Percentiles rank a stretch among this genome's conserved stretches.
Conservation (phyloP, 2,329 filamentous ascomycete genomes). For the Aspergillus sojae region DNA sequence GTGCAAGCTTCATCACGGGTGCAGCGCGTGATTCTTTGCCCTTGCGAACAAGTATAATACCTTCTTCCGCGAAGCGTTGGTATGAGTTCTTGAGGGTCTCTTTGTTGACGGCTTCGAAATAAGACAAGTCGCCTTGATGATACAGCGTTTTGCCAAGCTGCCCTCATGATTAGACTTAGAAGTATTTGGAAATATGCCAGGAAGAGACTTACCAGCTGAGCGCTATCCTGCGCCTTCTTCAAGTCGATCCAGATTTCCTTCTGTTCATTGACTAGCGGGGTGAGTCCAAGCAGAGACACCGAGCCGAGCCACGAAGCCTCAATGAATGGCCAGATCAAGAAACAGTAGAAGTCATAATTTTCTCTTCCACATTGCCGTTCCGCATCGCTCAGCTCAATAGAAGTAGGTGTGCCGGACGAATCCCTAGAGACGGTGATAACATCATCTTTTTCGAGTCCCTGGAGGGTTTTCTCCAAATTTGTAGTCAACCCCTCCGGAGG, state of each 20-base stretch:
- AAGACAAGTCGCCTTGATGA: slow-evolving; percentile 93
- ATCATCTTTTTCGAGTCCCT: slow-evolving; percentile 74
- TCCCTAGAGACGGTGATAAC: slow-evolving; percentile 70
- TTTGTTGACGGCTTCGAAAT: slow-evolving; percentile 98
- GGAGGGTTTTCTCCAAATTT: slow-evolving; percentile 80
- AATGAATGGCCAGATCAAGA: slow-evolving; percentile 97
- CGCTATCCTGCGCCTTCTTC: slow-evolving; percentile 75
- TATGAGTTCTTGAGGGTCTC: slow-evolving; percentile 96
- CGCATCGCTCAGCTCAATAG: slow-evolving; percentile 71
- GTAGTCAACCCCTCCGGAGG: slow-evolving; percentile 77
- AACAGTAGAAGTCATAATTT: slow-evolving; percentile 98
- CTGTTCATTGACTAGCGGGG: slow-evolving; percentile 65
- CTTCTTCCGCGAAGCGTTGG: slow-evolving; percentile 83
- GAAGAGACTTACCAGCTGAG: slow-evolving; percentile 67
- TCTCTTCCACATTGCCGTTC: slow-evolving; percentile 82
- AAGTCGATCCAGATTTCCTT: slow-evolving; percentile 77
- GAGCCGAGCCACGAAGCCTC: slow-evolving; percentile 92
- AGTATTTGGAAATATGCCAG: too few species aligned
- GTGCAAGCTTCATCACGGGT: slow-evolving; percentile 64
- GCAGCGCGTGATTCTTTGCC: slow-evolving; percentile 55
- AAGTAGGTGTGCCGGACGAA: slow-evolving; percentile 58
- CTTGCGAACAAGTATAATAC: slow-evolving; percentile 77
- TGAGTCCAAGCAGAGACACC: slow-evolving; percentile 82
- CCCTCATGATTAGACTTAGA: slow-evolving; percentile 18
- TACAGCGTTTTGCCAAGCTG: slow-evolving; percentile 94